Evolutionary conservation across 805 yeast genomes (phyloP).

Genomic region (Starmerella potacharoeniae): DNA sequence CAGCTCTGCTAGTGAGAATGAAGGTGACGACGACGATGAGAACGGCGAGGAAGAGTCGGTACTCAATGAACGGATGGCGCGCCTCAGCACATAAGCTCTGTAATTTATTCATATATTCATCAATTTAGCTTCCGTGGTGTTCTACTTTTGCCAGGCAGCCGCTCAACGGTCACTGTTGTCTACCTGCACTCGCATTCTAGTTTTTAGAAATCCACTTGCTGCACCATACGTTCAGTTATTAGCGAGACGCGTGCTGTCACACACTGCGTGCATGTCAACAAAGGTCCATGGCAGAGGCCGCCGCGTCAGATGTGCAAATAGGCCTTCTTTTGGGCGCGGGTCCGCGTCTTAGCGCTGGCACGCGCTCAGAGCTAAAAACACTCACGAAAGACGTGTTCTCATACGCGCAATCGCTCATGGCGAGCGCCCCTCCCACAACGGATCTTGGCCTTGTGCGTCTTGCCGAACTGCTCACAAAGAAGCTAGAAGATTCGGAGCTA

Average conservation of each 20-base stretch:
- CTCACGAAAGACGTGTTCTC: background rate
- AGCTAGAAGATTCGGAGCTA: conserved; percentile 28
- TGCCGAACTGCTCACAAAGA: conserved; percentile 4
- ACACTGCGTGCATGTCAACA: background rate
- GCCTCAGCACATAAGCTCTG: background rate
- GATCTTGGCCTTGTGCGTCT: background rate
- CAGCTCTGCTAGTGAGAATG: background rate
- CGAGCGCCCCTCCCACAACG: background rate
- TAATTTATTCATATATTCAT: background rate
- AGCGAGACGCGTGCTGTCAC: background rate
- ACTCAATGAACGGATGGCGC: background rate
- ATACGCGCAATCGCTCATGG: background rate
- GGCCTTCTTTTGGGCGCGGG: conserved; percentile 8
- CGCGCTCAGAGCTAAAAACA: background rate
- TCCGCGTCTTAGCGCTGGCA: background rate
- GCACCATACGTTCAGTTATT: background rate
- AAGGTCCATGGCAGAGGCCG: background rate
- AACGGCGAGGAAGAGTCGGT: background rate
- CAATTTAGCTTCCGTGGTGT: background rate
- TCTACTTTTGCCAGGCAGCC: background rate
- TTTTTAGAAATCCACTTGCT: background rate
- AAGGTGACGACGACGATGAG: background rate
- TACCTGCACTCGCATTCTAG: too few relatives aligned
- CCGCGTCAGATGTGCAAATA: background rate
- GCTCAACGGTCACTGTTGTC: too few relatives aligned